Percentiles rank a stretch among this genome's conserved stretches.
Conservation (phyloP, 2,329 filamentous ascomycete species). For the Diaporthe helianthi region DNA sequence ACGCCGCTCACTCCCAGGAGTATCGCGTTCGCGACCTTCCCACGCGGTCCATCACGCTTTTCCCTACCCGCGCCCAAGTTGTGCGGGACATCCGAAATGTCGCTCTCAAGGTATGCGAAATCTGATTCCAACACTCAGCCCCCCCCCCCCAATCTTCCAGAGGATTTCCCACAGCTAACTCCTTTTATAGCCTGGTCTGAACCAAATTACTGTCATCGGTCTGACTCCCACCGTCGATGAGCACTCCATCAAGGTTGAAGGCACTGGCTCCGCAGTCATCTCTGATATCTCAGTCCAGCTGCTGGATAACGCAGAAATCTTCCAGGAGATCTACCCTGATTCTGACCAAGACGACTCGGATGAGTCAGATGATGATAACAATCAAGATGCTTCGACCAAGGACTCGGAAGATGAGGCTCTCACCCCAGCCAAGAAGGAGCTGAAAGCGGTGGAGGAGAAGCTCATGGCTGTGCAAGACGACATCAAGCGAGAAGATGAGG, state of each 20-base stretch:
- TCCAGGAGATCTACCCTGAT: conserved; percentile 61
- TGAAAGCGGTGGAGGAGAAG: conserved; percentile 43
- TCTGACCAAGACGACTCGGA: conserved; percentile 47
- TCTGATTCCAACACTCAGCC: too few relatives aligned
- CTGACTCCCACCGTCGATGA: conserved; percentile 60
- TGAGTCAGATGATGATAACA: conserved; percentile 38
- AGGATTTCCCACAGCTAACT: neutral
- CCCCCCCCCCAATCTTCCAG: neutral
- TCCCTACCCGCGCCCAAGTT: conserved; percentile 66
- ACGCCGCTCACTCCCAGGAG: conserved; percentile 51
- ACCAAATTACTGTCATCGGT: conserved; percentile 63
- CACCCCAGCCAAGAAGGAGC: conserved; percentile 34
- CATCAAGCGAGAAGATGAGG: conserved; percentile 42
- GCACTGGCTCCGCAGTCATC: conserved; percentile 63
- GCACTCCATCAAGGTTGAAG: conserved; percentile 66
- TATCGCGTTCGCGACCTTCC: conserved; percentile 63
- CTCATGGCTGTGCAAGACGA: conserved; percentile 44
- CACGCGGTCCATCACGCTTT: conserved; percentile 69
- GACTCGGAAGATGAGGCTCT: conserved; percentile 38
- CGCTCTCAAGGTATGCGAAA: conserved; percentile 51
- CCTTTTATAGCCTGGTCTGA: conserved; percentile 54
- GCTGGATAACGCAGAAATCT: conserved; percentile 61
- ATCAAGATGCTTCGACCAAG: conserved; percentile 39
- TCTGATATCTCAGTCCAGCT: conserved; percentile 68
- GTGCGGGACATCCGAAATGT: conserved; percentile 65